Conservation (phyloP, 2,329 filamentous ascomycete genomes). For the Paramyrothecium roridum region DNA sequence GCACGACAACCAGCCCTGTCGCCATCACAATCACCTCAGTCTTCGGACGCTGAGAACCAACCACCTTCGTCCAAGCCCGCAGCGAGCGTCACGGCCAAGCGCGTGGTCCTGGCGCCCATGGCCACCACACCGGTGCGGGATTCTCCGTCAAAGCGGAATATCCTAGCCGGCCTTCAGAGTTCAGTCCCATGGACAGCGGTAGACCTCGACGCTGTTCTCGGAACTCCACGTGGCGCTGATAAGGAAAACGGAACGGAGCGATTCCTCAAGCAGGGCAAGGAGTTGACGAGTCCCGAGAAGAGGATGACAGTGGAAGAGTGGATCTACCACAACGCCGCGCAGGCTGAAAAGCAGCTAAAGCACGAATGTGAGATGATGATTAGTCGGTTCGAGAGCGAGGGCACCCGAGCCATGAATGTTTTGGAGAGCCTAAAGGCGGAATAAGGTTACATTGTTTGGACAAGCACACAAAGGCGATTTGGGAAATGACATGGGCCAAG, state of each 20-base stretch:
- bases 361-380: conserved; percentile 82
- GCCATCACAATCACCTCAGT: conserved; percentile 68
- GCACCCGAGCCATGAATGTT: conserved; percentile 70
- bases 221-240: conserved; percentile 37
- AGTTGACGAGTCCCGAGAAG: conserved; percentile 73
- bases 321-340: conserved; percentile 76
- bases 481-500: background rate
- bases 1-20: conserved; percentile 53
- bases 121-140: conserved; percentile 44
- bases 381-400: conserved; percentile 78
- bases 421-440: conserved; percentile 70
- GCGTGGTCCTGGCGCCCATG: conserved; percentile 42
- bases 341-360: conserved; percentile 76
- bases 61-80: conserved; percentile 66
- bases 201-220: conserved; percentile 73
- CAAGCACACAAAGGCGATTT: background rate
- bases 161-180: conserved; percentile 53
- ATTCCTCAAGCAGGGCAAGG: conserved; percentile 52
- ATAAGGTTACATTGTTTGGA: conserved; percentile 14
- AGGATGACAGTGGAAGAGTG: conserved; percentile 93
- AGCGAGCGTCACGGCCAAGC: conserved; percentile 40
- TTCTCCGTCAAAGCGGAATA: conserved; percentile 62
- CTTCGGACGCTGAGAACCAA: conserved; percentile 77
- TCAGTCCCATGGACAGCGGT: conserved; percentile 66
- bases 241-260: conserved; percentile 51